Percentiles rank a stretch among this genome's conserved stretches.
phyloP scores from a whole-genome alignment of 2,329 filamentous ascomycete species.

The Fusarium decemcellulare region DNA sequence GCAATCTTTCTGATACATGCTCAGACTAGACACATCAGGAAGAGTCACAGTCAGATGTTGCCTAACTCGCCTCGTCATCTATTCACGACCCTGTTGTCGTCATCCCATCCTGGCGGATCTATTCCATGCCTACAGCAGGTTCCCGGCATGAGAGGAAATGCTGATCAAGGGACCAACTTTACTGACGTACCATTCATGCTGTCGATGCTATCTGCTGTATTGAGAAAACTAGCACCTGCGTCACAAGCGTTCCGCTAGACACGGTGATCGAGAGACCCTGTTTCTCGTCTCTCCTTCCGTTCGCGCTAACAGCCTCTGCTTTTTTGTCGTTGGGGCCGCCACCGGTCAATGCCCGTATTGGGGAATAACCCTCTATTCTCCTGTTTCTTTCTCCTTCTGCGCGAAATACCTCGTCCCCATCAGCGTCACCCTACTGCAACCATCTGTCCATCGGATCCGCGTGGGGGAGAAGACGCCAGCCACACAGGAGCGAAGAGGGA shows the following conservation, averaged over 20 bases:
- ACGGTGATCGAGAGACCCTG: conserved; percentile 35
- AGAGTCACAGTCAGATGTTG: background rate
- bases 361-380: background rate
- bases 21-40: background rate
- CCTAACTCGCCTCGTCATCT: background rate
- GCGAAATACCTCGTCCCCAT: conserved; percentile 3
- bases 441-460: conserved; percentile 15
- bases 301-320: background rate
- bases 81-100: conserved; percentile 8
- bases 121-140: background rate
- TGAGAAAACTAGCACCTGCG: conserved; percentile 26
- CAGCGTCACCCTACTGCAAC: conserved; percentile 23
- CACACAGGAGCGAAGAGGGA: conserved; percentile 7
- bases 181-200: conserved; percentile 1
- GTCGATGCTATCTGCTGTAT: background rate
- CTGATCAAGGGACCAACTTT: background rate
- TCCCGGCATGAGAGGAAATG: background rate
- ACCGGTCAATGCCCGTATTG: conserved; percentile 15
- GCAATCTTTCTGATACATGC: conserved; percentile 16
- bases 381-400: conserved; percentile 3
- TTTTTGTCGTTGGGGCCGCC: conserved; percentile 15
- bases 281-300: background rate
- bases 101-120: background rate
- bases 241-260: conserved; percentile 29
- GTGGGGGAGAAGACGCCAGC: conserved; percentile 15